A percentile compares a stretch with the other conserved stretches of the same genome.
phyloP scores from a whole-genome alignment of 495 filamentous ascomycete genomes.

The Penicillium atrosanguineum region DNA sequence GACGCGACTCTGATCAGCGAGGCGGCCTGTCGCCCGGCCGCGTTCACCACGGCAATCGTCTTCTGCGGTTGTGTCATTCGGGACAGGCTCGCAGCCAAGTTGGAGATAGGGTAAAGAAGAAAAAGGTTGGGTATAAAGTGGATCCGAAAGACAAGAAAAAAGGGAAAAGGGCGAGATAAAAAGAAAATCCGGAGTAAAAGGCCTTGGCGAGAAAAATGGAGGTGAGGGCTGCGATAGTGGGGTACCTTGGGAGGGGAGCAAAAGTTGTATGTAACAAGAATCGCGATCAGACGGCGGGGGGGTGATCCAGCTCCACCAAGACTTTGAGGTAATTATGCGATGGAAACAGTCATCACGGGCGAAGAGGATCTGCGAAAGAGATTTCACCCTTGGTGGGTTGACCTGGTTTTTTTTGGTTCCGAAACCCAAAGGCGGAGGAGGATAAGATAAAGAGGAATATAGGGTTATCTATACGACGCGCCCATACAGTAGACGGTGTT shows the following conservation, averaged over 20 bases:
- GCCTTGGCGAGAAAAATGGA: conserved; percentile 29
- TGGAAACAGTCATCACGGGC: conserved; percentile 27
- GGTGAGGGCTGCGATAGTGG: conserved; percentile 27
- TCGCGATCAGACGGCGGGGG: conserved; percentile 20
- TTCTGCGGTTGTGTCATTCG: conserved; percentile 56
- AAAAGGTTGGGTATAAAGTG: conserved; percentile 7
- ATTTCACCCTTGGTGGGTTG: not conserved
- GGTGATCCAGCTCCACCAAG: conserved; percentile 11
- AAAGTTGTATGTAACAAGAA: conserved; percentile 30
- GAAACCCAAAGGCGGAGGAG: conserved; percentile 15
- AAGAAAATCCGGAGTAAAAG: conserved; percentile 29
- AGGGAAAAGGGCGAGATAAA: conserved; percentile 10
- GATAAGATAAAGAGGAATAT: conserved; percentile 17
- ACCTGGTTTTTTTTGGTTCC: conserved; percentile 8
- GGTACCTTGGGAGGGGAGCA: conserved; percentile 25
- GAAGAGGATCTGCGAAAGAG: conserved; percentile 16
- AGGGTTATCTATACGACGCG: not conserved
- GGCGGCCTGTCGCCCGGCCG: conserved; percentile 87
- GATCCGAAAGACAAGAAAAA: conserved; percentile 3
- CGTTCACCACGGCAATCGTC: conserved; percentile 90
- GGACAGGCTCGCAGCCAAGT: conserved; percentile 4
- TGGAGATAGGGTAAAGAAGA: conserved; percentile 1
- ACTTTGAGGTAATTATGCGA: conserved; percentile 18
- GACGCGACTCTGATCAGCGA: conserved; percentile 89
- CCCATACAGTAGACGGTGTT: not conserved